phyloP scores from a whole-genome alignment of 352 stramenopile genomes.

The Pythium plurisporium region DNA sequence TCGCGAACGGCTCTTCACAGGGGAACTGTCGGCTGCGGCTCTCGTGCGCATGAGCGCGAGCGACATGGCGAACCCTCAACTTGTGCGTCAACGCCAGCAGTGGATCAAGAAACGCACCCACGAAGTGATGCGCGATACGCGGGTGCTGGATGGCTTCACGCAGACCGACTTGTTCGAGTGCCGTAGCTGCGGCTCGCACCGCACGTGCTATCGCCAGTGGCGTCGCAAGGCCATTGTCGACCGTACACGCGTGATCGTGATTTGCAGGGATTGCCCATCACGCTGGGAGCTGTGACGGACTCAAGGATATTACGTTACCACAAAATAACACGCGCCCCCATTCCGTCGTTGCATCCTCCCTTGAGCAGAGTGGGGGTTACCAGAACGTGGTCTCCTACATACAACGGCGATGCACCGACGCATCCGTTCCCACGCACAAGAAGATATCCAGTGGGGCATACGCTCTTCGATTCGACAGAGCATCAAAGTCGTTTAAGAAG shows the following conservation, averaged over 20 bases:
- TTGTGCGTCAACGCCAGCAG: constrained; percentile 73
- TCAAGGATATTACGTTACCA: too few species aligned
- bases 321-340: too few species aligned
- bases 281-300: constrained; percentile 66
- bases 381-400: too few species aligned
- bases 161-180: constrained; percentile 82
- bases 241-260: constrained; percentile 76
- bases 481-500: too few species aligned
- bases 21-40: constrained; percentile 40
- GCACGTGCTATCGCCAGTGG: constrained; percentile 78
- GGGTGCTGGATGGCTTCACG: constrained; percentile 59
- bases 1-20: constrained; percentile 61
- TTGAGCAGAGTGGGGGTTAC: too few species aligned
- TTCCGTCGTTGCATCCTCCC: too few species aligned
- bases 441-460: too few species aligned
- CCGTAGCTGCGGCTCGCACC: constrained; percentile 64
- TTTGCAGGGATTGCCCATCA: constrained; percentile 71
- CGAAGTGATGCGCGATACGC: constrained; percentile 74
- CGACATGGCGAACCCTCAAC: constrained; percentile 84
- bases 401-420: too few species aligned
- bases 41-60: constrained; percentile 73
- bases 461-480: too few species aligned
- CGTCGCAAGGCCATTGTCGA: constrained; percentile 82
- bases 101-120: constrained; percentile 84
- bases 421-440: too few species aligned